Evolutionary conservation across 2,329 filamentous ascomycete genomes (phyloP).

Genomic region (Penicillium crustosum): DNA sequence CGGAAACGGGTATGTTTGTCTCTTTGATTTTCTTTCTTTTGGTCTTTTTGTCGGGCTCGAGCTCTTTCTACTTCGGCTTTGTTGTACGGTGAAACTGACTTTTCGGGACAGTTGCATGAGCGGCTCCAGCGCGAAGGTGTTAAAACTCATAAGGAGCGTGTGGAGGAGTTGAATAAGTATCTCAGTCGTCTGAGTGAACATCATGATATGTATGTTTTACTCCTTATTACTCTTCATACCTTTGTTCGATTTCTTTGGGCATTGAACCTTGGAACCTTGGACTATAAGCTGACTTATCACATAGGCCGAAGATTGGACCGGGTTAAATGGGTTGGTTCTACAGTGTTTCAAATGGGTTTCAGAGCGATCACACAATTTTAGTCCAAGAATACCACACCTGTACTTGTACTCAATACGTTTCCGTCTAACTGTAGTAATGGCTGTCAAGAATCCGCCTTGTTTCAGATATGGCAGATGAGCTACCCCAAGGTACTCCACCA

Average conservation of each 20-base stretch:
- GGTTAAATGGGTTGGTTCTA: conserved; percentile 30
- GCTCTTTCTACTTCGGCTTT: conserved; percentile 7
- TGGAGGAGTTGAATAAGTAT: conserved; percentile 94
- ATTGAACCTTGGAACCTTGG: too few relatives aligned
- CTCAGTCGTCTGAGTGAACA: conserved; percentile 90
- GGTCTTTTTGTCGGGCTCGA: neutral
- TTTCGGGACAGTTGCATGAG: conserved; percentile 66
- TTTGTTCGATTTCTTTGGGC: neutral
- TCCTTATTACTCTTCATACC: neutral
- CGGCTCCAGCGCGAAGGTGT: conserved; percentile 78
- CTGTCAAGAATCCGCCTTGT: neutral
- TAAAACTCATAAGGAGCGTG: conserved; percentile 95
- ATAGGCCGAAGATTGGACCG: conserved; percentile 44
- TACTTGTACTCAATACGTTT: neutral
- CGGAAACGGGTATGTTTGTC: conserved; percentile 68
- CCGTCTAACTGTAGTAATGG: neutral
- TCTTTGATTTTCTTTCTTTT: neutral
- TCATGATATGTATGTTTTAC: conserved; percentile 75
- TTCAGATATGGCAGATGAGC: neutral
- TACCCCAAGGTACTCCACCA: neutral
- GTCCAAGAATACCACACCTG: neutral
- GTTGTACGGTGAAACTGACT: conserved; percentile 7
- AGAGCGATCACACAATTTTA: neutral
- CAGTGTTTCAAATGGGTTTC: neutral
- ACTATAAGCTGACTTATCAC: conserved; percentile 16